phyloP scores from a whole-genome alignment of 176 grass and related monocot genomes.

The Neostapfia colusana region DNA sequence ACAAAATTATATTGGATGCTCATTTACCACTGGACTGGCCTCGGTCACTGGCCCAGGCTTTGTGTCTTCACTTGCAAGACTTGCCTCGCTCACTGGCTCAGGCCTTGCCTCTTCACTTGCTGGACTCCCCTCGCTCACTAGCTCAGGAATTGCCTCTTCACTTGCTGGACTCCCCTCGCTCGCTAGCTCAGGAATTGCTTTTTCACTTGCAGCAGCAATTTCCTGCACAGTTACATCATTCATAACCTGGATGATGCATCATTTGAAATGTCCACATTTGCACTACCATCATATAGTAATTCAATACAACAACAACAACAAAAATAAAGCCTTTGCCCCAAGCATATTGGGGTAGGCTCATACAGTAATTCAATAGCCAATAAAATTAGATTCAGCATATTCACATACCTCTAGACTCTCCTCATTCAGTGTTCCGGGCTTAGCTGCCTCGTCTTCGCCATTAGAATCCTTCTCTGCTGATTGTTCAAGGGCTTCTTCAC shows the following conservation, averaged over 20 bases:
- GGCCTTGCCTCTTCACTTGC: background rate
- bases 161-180: background rate
- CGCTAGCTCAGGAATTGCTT: background rate
- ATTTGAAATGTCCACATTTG: conserved; percentile 24
- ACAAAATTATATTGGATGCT: background rate
- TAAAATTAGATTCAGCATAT: conserved; percentile 28
- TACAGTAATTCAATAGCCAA: background rate
- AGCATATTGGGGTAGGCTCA: too few relatives aligned
- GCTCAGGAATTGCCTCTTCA: background rate
- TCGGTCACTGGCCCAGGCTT: background rate
- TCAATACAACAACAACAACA: too few relatives aligned
- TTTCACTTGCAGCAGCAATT: background rate
- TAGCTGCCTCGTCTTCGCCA: background rate
- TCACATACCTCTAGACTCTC: conserved; percentile 34
- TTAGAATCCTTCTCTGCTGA: conserved; percentile 33
- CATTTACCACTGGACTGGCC: background rate
- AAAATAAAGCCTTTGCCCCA: too few relatives aligned
- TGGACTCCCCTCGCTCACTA: background rate
- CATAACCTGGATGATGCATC: conserved; percentile 14
- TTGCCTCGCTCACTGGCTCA: background rate
- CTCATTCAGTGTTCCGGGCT: conserved; percentile 8
- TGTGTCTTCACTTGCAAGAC: background rate
- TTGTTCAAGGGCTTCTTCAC: conserved; percentile 7
- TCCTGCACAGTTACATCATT: conserved; percentile 11
- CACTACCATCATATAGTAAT: conserved; percentile 1